These are phyloP conservation scores for Barnettozyma salicaria DNA, from an alignment of 805 yeast genomes.

Conservation along the genomic window DNA sequence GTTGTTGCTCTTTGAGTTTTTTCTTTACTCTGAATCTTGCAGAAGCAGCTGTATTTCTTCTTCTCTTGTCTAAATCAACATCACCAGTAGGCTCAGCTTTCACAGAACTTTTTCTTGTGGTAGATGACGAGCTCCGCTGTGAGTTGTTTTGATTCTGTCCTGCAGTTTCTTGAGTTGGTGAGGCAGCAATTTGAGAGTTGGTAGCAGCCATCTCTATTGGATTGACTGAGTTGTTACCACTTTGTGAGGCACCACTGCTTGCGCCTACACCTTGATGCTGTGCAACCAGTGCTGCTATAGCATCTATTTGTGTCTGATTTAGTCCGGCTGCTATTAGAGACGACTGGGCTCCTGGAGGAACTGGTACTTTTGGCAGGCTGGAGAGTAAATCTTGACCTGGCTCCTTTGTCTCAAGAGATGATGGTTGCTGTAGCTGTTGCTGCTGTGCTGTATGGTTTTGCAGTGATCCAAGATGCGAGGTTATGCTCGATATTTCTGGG, in stretches of 20 bases:
- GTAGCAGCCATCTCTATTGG: constrained; percentile 8
- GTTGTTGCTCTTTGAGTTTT: constrained; percentile 86
- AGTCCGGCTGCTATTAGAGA: constrained; percentile 63
- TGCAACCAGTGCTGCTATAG: constrained; percentile 66
- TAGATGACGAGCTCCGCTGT: too few species aligned
- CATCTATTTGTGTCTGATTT: constrained; percentile 62
- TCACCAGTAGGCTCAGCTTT: constrained; percentile 22
- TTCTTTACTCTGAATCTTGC: constrained; percentile 91
- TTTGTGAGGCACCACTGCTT: neutral
- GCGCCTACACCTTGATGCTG: constrained; percentile 44
- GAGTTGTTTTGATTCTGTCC: constrained; percentile 2
- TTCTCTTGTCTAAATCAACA: constrained; percentile 64
- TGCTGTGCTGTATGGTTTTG: constrained; percentile 5
- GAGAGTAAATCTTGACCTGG: constrained; percentile 29
- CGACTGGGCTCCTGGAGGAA: constrained; percentile 67
- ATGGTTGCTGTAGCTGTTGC: constrained; percentile 3
- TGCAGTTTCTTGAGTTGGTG: neutral
- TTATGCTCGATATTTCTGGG: constrained; percentile 10
- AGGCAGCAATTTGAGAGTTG: neutral
- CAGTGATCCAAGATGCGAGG: constrained; percentile 12
- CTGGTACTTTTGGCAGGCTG: constrained; percentile 52
- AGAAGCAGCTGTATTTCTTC: constrained; percentile 88
- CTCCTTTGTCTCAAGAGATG: constrained; percentile 24
- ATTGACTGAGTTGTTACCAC: constrained; percentile 1
- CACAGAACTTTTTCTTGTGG: constrained; percentile 5